These are phyloP conservation scores for Eucalyptus cloeziana DNA, from an alignment of 345 rosid species.

Conservation along the genomic window DNA sequence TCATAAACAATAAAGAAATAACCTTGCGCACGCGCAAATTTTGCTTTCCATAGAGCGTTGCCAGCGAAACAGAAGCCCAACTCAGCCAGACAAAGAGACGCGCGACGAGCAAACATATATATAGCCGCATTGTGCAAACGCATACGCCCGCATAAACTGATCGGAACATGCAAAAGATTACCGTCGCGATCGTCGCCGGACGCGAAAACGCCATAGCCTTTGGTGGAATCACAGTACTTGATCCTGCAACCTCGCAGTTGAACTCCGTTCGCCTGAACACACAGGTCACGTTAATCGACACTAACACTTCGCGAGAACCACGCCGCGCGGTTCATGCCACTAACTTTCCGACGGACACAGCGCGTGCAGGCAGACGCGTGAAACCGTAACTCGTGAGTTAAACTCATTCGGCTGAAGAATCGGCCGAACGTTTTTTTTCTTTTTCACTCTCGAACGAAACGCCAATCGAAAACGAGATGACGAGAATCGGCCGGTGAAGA, in stretches of 20 bases:
- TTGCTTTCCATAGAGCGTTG: background rate
- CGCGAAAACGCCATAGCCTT: conserved; percentile 71
- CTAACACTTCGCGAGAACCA: background rate
- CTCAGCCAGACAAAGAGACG: background rate
- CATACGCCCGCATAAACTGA: background rate
- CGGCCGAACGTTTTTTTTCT: background rate
- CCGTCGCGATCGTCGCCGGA: conserved; percentile 32
- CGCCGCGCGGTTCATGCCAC: background rate
- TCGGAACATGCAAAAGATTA: background rate
- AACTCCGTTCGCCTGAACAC: conserved; percentile 51
- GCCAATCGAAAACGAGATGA: background rate
- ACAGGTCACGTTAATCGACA: background rate
- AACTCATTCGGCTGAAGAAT: background rate
- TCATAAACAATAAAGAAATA: background rate
- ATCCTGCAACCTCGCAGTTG: conserved; percentile 65
- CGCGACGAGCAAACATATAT: background rate
- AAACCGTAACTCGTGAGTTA: background rate
- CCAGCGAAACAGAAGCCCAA: background rate
- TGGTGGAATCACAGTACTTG: conserved; percentile 35
- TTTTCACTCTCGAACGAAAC: background rate
- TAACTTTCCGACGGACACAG: background rate
- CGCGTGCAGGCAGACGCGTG: background rate
- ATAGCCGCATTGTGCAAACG: background rate
- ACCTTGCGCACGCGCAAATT: background rate
- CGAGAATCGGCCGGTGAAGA: background rate